A percentile compares a stretch with the other conserved stretches of the same genome.
These are phyloP conservation scores for Falciphora oryzae DNA, from an alignment of 2,329 filamentous ascomycete species.

Conservation along the genomic window DNA sequence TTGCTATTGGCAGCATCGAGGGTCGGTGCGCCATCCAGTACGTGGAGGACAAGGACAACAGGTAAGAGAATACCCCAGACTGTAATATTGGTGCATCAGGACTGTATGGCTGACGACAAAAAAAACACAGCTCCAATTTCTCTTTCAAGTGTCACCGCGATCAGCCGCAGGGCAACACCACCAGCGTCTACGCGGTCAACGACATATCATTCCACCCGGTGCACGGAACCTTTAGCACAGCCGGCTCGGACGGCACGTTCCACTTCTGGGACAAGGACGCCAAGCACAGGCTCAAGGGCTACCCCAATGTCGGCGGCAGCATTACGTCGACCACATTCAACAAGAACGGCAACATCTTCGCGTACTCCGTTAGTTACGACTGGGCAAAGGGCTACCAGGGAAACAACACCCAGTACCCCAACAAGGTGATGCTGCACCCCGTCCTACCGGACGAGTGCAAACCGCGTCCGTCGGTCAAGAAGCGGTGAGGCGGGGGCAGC, in stretches of 20 bases:
- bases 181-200: constrained; percentile 92
- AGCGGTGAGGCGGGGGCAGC: constrained; percentile 34
- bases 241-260: constrained; percentile 92
- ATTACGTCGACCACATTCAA: constrained; percentile 94
- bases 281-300: constrained; percentile 85
- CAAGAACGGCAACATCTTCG: constrained; percentile 74
- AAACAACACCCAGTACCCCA: constrained; percentile 69
- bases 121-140: constrained; percentile 68
- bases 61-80: constrained; percentile 36
- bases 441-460: constrained; percentile 59
- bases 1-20: constrained; percentile 93
- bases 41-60: constrained; percentile 88
- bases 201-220: constrained; percentile 95
- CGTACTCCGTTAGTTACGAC: constrained; percentile 90
- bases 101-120: neutral
- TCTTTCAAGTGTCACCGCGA: constrained; percentile 99
- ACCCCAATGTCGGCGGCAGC: constrained; percentile 74
- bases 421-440: constrained; percentile 81
- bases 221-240: constrained; percentile 97
- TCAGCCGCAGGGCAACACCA: constrained; percentile 64
- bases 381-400: constrained; percentile 94
- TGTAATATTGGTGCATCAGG: neutral
- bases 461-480: constrained; percentile 53
- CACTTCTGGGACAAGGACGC: constrained; percentile 95
- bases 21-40: constrained; percentile 98